These are phyloP conservation scores for Takashimella koratensis DNA, from an alignment of 1,284 basidiomycete genomes.

Conservation along the genomic window DNA sequence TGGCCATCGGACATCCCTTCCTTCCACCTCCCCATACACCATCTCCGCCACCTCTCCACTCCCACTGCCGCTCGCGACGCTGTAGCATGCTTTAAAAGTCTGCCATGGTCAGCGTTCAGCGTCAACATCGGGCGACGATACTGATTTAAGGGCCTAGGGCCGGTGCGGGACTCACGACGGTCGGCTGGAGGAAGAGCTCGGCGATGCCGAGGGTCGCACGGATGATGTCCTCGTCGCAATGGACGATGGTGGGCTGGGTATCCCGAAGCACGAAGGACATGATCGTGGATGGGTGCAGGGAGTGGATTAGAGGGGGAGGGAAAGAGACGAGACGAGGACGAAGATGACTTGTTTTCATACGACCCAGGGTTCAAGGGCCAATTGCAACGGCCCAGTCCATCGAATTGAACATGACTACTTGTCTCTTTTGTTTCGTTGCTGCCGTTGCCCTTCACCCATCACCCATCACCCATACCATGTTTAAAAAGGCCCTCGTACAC, in stretches of 20 bases:
- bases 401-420: too few species aligned
- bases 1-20: conserved; percentile 72
- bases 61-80: conserved; percentile 53
- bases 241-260: conserved; percentile 28
- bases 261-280: not conserved
- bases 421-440: not conserved
- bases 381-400: not conserved
- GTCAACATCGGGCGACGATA: not conserved
- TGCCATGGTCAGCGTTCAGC: too few species aligned
- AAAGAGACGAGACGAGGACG: not conserved
- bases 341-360: too few species aligned
- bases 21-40: conserved; percentile 59
- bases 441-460: not conserved
- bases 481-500: conserved; percentile 47
- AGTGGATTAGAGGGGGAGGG: not conserved
- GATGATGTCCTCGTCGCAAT: conserved; percentile 36
- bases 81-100: conserved; percentile 33
- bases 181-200: conserved; percentile 34
- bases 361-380: too few species aligned
- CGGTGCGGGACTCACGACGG: conserved; percentile 22
- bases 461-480: too few species aligned
- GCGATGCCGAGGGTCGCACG: conserved; percentile 32
- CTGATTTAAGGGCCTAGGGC: not conserved
- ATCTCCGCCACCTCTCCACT: conserved; percentile 78
- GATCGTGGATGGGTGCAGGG: conserved; percentile 6